Percentiles rank a stretch among this genome's conserved stretches.
Evolutionary conservation across 441 rosid species (phyloP).

Genomic region (Gossypium gossypioides): DNA sequence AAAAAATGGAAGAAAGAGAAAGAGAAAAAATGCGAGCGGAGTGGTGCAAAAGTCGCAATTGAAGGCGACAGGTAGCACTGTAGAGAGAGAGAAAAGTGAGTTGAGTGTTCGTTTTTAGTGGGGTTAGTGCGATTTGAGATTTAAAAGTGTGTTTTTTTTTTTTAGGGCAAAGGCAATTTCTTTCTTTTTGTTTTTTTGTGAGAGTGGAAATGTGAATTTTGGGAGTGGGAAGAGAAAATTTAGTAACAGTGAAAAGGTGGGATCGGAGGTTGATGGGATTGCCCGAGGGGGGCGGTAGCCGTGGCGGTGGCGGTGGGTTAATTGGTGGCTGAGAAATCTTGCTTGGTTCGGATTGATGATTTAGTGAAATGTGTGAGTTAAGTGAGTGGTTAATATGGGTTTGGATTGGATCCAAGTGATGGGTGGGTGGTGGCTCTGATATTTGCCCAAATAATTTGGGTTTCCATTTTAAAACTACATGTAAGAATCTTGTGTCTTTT

Average conservation of each 20-base stretch:
- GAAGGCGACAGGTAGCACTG: constrained; percentile 90
- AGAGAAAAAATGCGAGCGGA: constrained; percentile 13
- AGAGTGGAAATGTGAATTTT: neutral
- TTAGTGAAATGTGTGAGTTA: neutral
- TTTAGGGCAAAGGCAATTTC: no score
- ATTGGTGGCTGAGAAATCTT: neutral
- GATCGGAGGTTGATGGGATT: neutral
- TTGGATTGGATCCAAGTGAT: neutral
- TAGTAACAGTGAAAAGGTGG: neutral
- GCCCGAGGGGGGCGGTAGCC: neutral
- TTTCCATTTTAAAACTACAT: neutral
- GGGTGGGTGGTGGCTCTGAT: neutral
- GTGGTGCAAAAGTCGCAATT: constrained; percentile 72
- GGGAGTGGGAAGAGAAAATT: neutral
- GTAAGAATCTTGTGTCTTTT: no score
- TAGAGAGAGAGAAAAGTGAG: constrained; percentile 24
- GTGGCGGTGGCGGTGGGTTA: neutral
- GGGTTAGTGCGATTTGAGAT: constrained; percentile 30
- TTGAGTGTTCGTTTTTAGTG: constrained; percentile 18
- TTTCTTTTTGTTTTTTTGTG: neutral
- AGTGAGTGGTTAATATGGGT: neutral
- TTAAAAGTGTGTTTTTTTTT: no score
- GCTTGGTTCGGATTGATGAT: neutral
- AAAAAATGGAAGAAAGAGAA: constrained; percentile 22
- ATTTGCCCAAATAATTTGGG: neutral